Evolutionary conservation across 352 stramenopile species (phyloP), one percentile per base, ranked within the genome.

Genomic region (Phytophthora ohioensis): DNA sequence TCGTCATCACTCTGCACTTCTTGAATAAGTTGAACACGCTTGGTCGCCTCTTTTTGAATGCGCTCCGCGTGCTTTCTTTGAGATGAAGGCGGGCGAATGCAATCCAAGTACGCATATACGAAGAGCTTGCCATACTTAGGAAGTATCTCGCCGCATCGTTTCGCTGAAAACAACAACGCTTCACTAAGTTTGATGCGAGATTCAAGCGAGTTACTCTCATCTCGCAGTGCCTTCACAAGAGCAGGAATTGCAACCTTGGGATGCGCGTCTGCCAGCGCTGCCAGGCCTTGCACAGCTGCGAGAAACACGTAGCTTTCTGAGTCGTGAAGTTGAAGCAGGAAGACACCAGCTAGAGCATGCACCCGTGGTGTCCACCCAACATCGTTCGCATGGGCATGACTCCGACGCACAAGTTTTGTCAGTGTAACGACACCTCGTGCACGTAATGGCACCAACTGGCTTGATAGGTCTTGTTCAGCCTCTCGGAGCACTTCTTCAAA

Each of bases 181-280:
- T 96, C 89, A 61, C 87, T 93, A 17, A 96, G 61, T 54, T 96
- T 96, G 73, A 95, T 95, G 43, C 88, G 86, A 66, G 71, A 78
- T 60, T 93, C 86, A 0, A 93, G 34, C 9, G 85, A 85, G 13
- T 83, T 70, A 3, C 15, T 74, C 13, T 60, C 59, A 42, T 95
- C 82, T 11, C 64, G 66, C 3, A 94, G 57, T 6, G 75, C 76
- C 3, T 71, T 67, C 10, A 94, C 82, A 11, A 95, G 75, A n/a
- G 84, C 39, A 27, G 87, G 86, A 43, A 96, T 91, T 3, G 89
- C 82, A 4, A 89, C 75, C 53, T 88, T 69, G 1, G 87, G 69
- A 42, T 94, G 82, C 0, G 76, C 73, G 45, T 96, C 86, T 0
- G 83, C 68, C 7, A 96, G 67, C 21, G 82, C 71, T 12, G 88